phyloP scores from a whole-genome alignment of 805 yeast species.

The Sugiyamaella chiloensis region DNA sequence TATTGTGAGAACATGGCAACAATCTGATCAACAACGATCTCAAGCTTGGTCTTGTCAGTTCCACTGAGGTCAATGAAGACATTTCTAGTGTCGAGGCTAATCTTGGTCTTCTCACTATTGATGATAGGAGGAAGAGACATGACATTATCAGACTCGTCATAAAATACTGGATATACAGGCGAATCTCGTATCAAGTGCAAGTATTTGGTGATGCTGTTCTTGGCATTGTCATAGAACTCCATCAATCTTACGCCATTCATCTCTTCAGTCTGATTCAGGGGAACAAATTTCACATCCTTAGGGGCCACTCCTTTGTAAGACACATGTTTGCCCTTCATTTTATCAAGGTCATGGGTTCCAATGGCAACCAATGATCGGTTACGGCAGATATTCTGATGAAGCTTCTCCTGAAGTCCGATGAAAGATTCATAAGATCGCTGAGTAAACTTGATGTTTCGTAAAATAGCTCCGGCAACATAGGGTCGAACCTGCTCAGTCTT shows the following conservation, averaged over 20 bases:
- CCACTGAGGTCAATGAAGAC: constrained; percentile 94
- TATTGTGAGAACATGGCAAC: constrained; percentile 96
- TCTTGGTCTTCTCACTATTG: constrained; percentile 87
- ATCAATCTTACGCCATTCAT: constrained; percentile 76
- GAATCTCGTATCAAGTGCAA: constrained; percentile 83
- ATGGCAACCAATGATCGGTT: constrained; percentile 96
- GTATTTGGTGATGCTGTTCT: constrained; percentile 75
- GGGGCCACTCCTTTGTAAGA: constrained; percentile 84
- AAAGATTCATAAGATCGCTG: constrained; percentile 89
- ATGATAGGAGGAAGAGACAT: constrained; percentile 96
- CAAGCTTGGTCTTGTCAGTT: constrained; percentile 91
- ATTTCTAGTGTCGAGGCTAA: constrained; percentile 77
- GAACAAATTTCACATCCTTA: constrained; percentile 57
- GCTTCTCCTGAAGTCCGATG: constrained; percentile 92
- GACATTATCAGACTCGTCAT: constrained; percentile 71
- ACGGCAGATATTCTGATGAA: constrained; percentile 94
- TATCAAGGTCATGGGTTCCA: constrained; percentile 95
- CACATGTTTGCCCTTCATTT: constrained; percentile 69
- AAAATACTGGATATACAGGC: constrained; percentile 86
- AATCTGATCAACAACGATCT: constrained; percentile 84
- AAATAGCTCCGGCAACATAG: constrained; percentile 90
- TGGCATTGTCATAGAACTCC: constrained; percentile 88
- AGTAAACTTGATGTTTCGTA: constrained; percentile 78
- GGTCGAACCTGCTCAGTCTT: constrained; percentile 79
- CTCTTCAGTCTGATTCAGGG: constrained; percentile 40